A percentile compares a stretch with the other conserved stretches of the same genome.
phyloP scores from a whole-genome alignment of 768 basidiomycete genomes.

The Nevesoporus exiguus region DNA sequence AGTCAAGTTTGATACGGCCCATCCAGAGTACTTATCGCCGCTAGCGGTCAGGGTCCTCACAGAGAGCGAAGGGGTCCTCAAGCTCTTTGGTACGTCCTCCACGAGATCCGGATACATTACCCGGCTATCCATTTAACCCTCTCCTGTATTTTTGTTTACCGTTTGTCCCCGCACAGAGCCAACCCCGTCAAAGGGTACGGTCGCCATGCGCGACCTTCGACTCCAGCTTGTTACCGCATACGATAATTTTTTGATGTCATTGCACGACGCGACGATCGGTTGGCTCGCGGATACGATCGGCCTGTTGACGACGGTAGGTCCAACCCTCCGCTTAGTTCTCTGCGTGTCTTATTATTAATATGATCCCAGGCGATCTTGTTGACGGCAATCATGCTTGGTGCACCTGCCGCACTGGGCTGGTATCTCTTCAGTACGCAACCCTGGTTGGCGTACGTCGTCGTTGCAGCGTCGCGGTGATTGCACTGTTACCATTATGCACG shows the following conservation, averaged over 20 bases:
- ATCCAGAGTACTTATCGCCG: conserved; percentile 28
- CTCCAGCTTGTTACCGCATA: conserved; percentile 22
- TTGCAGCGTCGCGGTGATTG: conserved; percentile 3
- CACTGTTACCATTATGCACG: not conserved
- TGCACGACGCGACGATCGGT: conserved; percentile 28
- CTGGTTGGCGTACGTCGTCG: conserved; percentile 14
- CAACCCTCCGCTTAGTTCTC: not conserved
- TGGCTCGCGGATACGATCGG: conserved; percentile 23
- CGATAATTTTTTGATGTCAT: conserved; percentile 8
- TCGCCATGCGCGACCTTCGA: conserved; percentile 22
- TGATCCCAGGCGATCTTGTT: conserved; percentile 17
- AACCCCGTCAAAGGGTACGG: conserved; percentile 21
- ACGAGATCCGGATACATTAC: conserved; percentile 1
- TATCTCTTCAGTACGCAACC: conserved; percentile 7
- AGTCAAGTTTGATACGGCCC: conserved; percentile 15
- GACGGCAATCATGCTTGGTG: conserved; percentile 15
- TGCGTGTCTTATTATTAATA: not conserved
- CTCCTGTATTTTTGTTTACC: not conserved
- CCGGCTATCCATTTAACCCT: no score
- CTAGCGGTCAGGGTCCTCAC: conserved; percentile 26
- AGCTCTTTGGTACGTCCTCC: conserved; percentile 23
- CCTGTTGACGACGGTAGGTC: conserved; percentile 10
- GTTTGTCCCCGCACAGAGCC: conserved; percentile 18
- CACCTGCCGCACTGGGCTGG: conserved; percentile 21
- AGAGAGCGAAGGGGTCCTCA: conserved; percentile 24